Evolutionary conservation across 345 rosid genomes (phyloP), one percentile per base, ranked within the genome.

Genomic region (Sisymbrium altissimum): DNA sequence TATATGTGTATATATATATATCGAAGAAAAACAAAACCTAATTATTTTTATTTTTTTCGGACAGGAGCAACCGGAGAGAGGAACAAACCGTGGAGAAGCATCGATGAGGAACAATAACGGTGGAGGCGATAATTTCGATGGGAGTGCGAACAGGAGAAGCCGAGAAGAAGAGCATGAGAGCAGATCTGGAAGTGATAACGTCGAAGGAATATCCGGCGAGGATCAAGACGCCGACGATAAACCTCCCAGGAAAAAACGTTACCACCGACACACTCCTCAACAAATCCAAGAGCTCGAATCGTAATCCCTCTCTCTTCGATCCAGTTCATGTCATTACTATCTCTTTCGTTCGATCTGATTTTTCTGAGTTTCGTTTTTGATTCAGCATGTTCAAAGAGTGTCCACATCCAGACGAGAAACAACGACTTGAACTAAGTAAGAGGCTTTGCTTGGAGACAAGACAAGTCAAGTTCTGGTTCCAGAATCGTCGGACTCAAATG

Each of bases 241-340:
- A 6, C 99, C 91, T 75, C 98, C 98, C 0, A 79, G 87, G 68
- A 96, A 96, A 84, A 96, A 96, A 76, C 81, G 98, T 76, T 90
- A 92, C 78, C 98, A 96, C 89, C 98, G 99, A 82, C 99, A 96
- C 88, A 96, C 98, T 75, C 98, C 99, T 55, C 98, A 90, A 55
- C 99, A 96, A 89, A 96, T 96, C 91, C 99, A 92, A 78, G 99
- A 96, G 27, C 99, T 96, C 19, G 99, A 96, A 86, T 53, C 91
- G 99, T 96, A 89, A 33, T 14, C 2, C 17, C 11, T 18, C 8
- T 40, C 4, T 27, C n/a, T 70, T 13, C 18, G 32, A 65, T 36
- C 7, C 53, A 0, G 4, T n/a, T 39, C 30, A 36, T 35, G 9
- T 6, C 35, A 9, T 19, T 2, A 27, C 3, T 27, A 27, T 27